phyloP scores from a whole-genome alignment of 208 protist genomes.

The Leishmania arabica region DNA sequence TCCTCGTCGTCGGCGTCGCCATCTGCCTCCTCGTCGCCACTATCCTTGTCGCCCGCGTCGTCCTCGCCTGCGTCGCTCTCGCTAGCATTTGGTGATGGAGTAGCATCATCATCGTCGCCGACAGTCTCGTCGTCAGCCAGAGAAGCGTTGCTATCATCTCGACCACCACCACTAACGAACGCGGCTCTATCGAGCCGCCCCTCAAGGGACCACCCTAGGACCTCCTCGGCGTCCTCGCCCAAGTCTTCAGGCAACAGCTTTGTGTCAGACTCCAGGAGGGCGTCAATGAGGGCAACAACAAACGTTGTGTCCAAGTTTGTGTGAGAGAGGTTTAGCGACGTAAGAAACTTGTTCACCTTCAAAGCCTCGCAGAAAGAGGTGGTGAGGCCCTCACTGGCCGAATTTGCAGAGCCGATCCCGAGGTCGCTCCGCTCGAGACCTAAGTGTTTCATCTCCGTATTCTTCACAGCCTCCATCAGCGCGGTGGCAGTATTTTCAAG shows the following conservation, averaged over 20 bases:
- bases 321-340: slow-evolving; percentile 54
- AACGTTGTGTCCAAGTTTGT: slow-evolving; percentile 48
- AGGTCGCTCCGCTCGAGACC: slow-evolving; percentile 58
- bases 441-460: slow-evolving; percentile 30
- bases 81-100: not conserved
- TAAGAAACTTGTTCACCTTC: slow-evolving; percentile 81
- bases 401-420: slow-evolving; percentile 36
- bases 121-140: not conserved
- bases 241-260: slow-evolving; percentile 53
- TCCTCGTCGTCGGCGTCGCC: slow-evolving; percentile 14
- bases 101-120: slow-evolving; percentile 17
- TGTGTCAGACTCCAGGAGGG: slow-evolving; percentile 67
- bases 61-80: slow-evolving; percentile 9
- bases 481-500: slow-evolving; percentile 10
- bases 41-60: slow-evolving; percentile 5
- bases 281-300: slow-evolving; percentile 36
- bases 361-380: slow-evolving; percentile 46
- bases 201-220: slow-evolving; percentile 23
- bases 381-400: slow-evolving; percentile 32
- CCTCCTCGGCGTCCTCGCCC: slow-evolving; percentile 24
- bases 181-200: not conserved
- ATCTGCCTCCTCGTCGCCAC: slow-evolving; percentile 4
- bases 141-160: slow-evolving; percentile 5
- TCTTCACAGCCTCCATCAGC: slow-evolving; percentile 29
- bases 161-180: slow-evolving; percentile 14